Evolutionary conservation across 2,329 filamentous ascomycete genomes (phyloP), one percentile per base, ranked within the genome.

Genomic region (Boeremia exigua): DNA sequence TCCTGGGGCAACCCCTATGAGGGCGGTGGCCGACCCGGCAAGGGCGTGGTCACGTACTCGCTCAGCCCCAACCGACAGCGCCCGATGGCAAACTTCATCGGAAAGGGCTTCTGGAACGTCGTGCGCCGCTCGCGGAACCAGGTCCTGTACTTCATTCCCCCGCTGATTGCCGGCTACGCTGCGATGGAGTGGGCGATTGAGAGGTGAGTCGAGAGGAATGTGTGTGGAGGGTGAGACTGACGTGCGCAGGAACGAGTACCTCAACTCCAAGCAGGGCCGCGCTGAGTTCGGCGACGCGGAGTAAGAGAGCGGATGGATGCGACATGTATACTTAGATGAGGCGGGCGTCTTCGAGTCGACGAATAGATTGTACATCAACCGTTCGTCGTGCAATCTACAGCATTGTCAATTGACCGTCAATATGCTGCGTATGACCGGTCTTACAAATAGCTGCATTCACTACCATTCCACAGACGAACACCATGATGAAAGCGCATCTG

Each of bases 61-160:
- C 75, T 99, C 67, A 88, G 91, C 68, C 80, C 89, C 66, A 98
- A 99, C 85, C 89, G 90, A 76, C 94, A 96, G 82, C 88, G 90
- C 73, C 90, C 92, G 62, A 84, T 96, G 66, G 92, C 92, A 62
- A 91, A 91, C 70, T 82, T 88, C 58, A 78, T 84, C 63, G 81
- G 94, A 78, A 90, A 88, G 66, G 94, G 93, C 73, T 80, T 98
- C 82, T 98, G 98, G 88, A 99, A 99, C 86, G 88, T 87, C 70
- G 96, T 90, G 85, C 88, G 95, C 78, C 88, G 95, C 72, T 90
- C 89, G 80, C 88, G 87, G 77, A 79, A 84, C 68, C 95, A 98
- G 84, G 87, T 96, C 67, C 87, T 98, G 68, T 99, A 93, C 85
- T 88, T 93, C 79, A 84, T 88, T 25, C 90, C 95, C 57, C 89